A percentile compares a stretch with the other conserved stretches of the same genome.
Conservation (phyloP, 2,329 filamentous ascomycete genomes). For the Fusarium tricinctum region DNA sequence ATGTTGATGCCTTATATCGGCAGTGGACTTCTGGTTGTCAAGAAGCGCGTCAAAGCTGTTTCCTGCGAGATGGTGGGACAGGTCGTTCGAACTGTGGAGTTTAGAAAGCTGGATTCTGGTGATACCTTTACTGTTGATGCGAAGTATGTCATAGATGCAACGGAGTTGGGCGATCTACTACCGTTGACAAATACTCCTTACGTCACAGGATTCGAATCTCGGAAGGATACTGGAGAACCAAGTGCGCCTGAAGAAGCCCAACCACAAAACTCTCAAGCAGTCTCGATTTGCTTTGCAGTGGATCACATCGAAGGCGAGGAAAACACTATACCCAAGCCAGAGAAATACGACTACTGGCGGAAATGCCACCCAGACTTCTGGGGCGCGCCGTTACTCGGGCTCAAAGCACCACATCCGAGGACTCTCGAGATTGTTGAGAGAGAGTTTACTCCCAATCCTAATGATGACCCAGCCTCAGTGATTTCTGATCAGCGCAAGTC, state of each 20-base stretch:
- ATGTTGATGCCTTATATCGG: conserved; percentile 49
- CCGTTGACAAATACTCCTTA: conserved; percentile 46
- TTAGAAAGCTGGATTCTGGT: conserved; percentile 8
- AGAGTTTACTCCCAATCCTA: conserved; percentile 48
- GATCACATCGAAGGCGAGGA: conserved; percentile 49
- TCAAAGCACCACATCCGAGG: conserved; percentile 47
- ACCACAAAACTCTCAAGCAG: conserved; percentile 48
- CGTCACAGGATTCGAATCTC: conserved; percentile 49
- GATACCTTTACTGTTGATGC: conserved; percentile 24
- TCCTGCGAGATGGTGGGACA: conserved; percentile 41
- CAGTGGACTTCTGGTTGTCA: conserved; percentile 42
- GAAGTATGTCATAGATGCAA: conserved; percentile 38
- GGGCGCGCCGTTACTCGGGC: conserved; percentile 46
- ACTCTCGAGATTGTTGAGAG: conserved; percentile 50
- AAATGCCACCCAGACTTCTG: conserved; percentile 46
- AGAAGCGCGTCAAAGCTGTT: conserved; percentile 38
- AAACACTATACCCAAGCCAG: conserved; percentile 44
- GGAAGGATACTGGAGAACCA: conserved; percentile 46
- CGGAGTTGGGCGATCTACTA: conserved; percentile 35
- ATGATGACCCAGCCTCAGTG: conserved; percentile 46
- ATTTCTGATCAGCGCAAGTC: conserved; percentile 46
- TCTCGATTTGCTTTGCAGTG: conserved; percentile 51
- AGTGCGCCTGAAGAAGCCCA: conserved; percentile 48
- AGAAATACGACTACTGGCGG: conserved; percentile 46
- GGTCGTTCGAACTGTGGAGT: conserved; percentile 13